A percentile compares a stretch with the other conserved stretches of the same genome.
These are phyloP conservation scores for Epicoccum sorghinum DNA, from an alignment of 2,329 filamentous ascomycete species.

Conservation along the genomic window DNA sequence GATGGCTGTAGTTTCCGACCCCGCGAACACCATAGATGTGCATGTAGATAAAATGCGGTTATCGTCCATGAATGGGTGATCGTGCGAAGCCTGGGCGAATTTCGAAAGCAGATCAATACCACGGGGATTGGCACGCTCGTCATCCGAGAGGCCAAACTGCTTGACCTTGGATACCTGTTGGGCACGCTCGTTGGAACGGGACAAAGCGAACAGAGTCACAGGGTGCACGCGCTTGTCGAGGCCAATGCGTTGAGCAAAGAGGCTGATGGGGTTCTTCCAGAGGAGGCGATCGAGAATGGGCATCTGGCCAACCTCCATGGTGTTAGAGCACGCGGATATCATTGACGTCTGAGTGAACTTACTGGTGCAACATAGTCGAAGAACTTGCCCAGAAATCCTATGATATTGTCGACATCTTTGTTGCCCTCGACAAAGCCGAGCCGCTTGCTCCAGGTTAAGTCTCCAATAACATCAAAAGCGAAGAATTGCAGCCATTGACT, in stretches of 20 bases:
- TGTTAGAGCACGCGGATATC: constrained; percentile 10
- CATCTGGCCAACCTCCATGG: constrained; percentile 70
- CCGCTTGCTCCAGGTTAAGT: constrained; percentile 76
- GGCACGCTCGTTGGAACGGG: constrained; percentile 69
- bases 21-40: constrained; percentile 74
- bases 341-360: constrained; percentile 31
- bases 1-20: constrained; percentile 81
- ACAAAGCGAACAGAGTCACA: constrained; percentile 73
- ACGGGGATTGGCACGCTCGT: constrained; percentile 35
- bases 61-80: constrained; percentile 75
- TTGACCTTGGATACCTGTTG: constrained; percentile 58
- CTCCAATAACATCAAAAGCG: constrained; percentile 81
- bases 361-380: constrained; percentile 76
- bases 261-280: constrained; percentile 75
- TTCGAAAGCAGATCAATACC: constrained; percentile 71
- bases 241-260: constrained; percentile 70
- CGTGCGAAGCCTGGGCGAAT: constrained; percentile 71
- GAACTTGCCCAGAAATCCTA: constrained; percentile 66
- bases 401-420: constrained; percentile 76
- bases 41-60: constrained; percentile 72
- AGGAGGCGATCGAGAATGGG: constrained; percentile 72
- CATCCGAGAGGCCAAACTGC: constrained; percentile 47
- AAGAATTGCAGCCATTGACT: constrained; percentile 79
- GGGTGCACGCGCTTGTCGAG: constrained; percentile 73
- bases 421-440: constrained; percentile 78